Percentiles rank a stretch among this genome's conserved stretches.
Conservation (phyloP, 768 basidiomycete species). For the Neoboletus magnificus region DNA sequence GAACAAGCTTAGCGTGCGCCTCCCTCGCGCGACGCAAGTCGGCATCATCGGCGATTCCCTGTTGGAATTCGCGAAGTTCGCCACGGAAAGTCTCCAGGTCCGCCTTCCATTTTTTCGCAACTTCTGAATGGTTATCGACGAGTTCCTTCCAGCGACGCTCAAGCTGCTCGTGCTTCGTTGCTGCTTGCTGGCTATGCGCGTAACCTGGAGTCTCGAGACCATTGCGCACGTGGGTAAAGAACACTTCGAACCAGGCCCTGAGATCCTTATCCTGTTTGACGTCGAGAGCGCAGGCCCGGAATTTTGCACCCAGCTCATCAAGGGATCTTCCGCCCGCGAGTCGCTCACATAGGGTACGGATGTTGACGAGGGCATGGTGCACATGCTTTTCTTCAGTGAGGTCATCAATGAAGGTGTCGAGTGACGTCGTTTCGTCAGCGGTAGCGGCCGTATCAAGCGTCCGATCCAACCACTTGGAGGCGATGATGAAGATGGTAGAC, state of each 20-base stretch:
- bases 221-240: conserved; percentile 44
- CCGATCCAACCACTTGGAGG: conserved; percentile 55
- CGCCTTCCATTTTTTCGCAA: conserved; percentile 48
- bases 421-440: conserved; percentile 40
- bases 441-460: conserved; percentile 49
- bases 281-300: conserved; percentile 44
- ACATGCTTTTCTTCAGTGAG: conserved; percentile 63
- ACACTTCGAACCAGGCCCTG: conserved; percentile 52
- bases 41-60: conserved; percentile 45
- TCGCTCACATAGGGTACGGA: conserved; percentile 48
- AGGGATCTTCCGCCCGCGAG: conserved; percentile 48
- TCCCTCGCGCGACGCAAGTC: conserved; percentile 46
- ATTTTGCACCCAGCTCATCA: conserved; percentile 42
- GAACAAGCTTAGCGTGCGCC: conserved; percentile 48
- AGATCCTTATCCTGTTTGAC: conserved; percentile 53
- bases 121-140: conserved; percentile 41
- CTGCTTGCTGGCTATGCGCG: conserved; percentile 46
- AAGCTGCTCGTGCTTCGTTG: conserved; percentile 41
- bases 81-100: conserved; percentile 45
- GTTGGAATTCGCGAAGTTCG: conserved; percentile 44
- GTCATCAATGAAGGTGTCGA: conserved; percentile 58
- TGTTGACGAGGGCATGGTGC: conserved; percentile 43
- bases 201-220: conserved; percentile 52
- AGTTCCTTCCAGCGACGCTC: conserved; percentile 49
- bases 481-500: conserved; percentile 52